These are phyloP conservation scores for Cymbidium sinense DNA, from an alignment of 106 monocot genomes.

Conservation along the genomic window DNA sequence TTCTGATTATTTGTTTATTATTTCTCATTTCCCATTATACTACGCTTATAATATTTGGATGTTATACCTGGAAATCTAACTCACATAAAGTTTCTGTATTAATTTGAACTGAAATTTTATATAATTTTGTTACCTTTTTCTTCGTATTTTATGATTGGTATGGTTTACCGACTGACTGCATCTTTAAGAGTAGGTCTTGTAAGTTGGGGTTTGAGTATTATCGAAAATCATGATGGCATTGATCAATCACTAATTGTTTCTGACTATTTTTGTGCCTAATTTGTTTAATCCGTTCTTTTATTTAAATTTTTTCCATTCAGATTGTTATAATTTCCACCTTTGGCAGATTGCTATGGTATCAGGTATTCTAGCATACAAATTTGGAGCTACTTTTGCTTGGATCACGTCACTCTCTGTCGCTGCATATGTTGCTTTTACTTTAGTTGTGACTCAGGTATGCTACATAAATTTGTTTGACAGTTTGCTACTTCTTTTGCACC, in stretches of 20 bases:
- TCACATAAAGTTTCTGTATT: not conserved
- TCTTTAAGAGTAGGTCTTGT: not conserved
- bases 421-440: slow-evolving; percentile 90
- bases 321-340: slow-evolving; percentile 6
- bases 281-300: not conserved
- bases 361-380: slow-evolving; percentile 92
- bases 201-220: not conserved
- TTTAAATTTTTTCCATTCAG: slow-evolving; percentile 1
- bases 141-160: not conserved
- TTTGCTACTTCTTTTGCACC: slow-evolving; percentile 6
- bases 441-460: slow-evolving; percentile 84
- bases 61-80: not conserved
- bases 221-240: not conserved
- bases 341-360: slow-evolving; percentile 93
- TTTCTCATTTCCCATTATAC: not conserved
- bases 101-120: not conserved
- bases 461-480: not conserved
- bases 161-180: not conserved
- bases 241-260: not conserved
- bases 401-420: slow-evolving; percentile 92
- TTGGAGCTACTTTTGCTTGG: slow-evolving; percentile 92
- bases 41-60: not conserved
- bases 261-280: not conserved
- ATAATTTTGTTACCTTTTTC: not conserved
- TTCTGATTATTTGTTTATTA: not conserved